These are phyloP conservation scores for Lumnitzera racemosa DNA, from an alignment of 345 rosid species.

Conservation along the genomic window DNA sequence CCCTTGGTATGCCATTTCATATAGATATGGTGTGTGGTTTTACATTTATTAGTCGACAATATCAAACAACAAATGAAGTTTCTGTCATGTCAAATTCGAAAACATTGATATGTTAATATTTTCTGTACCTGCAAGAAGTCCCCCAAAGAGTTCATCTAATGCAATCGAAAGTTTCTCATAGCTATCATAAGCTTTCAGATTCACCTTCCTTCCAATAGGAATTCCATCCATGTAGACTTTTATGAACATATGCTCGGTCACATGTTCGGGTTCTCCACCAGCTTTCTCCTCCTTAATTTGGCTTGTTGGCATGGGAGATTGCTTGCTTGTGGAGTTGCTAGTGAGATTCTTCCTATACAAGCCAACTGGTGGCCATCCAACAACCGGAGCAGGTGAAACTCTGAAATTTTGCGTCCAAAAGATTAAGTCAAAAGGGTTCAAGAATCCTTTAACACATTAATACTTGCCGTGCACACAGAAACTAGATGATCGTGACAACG, in stretches of 20 bases:
- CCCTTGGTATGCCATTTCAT: constrained; percentile 10
- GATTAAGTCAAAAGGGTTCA: neutral
- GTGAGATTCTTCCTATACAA: constrained; percentile 34
- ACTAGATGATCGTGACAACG: no score
- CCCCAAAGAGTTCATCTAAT: constrained; percentile 37
- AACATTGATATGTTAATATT: neutral
- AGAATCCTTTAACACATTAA: neutral
- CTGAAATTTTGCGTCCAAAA: constrained; percentile 16
- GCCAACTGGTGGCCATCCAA: constrained; percentile 46
- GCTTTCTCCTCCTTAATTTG: constrained; percentile 11
- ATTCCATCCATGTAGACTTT: constrained; percentile 43
- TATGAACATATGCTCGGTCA: constrained; percentile 18
- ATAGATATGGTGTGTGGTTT: neutral
- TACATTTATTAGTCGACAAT: neutral
- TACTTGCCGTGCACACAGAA: no score
- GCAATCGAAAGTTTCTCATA: constrained; percentile 36
- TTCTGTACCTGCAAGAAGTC: constrained; percentile 28
- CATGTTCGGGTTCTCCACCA: constrained; percentile 5
- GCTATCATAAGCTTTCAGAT: constrained; percentile 34
- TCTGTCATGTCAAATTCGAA: neutral
- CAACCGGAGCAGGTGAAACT: constrained; percentile 17
- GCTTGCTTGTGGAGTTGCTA: constrained; percentile 13
- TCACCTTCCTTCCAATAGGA: constrained; percentile 42
- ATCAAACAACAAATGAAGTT: no score
- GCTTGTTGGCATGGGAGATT: constrained; percentile 3